phyloP scores from a whole-genome alignment of 306 rosid genomes.

The Cucurbita ficifolia region DNA sequence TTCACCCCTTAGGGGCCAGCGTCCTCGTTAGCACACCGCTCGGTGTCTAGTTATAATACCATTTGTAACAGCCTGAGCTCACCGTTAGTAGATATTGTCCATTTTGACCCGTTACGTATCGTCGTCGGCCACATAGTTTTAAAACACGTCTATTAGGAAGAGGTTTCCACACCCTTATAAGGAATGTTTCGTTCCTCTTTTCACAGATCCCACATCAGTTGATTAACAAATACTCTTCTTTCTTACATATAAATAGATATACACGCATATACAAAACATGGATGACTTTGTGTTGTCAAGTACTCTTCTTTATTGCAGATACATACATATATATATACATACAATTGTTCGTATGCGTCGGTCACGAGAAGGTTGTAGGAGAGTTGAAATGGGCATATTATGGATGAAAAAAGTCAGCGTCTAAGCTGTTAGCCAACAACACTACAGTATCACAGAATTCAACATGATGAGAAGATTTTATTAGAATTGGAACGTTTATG shows the following conservation, averaged over 20 bases:
- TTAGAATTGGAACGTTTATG: neutral
- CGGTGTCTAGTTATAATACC: too few species aligned
- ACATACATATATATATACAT: neutral
- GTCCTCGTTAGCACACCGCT: too few species aligned
- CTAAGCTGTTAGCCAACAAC: neutral
- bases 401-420: neutral
- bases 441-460: neutral
- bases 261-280: neutral
- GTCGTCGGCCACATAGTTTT: accelerated
- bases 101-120: too few species aligned
- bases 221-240: too few species aligned
- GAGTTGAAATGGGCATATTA: neutral
- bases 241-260: too few species aligned
- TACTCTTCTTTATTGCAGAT: neutral
- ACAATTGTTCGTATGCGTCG: neutral
- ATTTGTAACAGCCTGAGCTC: too few species aligned
- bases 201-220: too few species aligned
- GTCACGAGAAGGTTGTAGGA: neutral
- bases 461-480: neutral
- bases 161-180: too few species aligned
- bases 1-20: too few species aligned
- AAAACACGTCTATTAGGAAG: too few species aligned
- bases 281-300: neutral
- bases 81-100: too few species aligned
- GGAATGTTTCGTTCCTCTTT: too few species aligned